Conservation (phyloP, 2,329 filamentous ascomycete species). For the Raffaelea ambrosiae region DNA sequence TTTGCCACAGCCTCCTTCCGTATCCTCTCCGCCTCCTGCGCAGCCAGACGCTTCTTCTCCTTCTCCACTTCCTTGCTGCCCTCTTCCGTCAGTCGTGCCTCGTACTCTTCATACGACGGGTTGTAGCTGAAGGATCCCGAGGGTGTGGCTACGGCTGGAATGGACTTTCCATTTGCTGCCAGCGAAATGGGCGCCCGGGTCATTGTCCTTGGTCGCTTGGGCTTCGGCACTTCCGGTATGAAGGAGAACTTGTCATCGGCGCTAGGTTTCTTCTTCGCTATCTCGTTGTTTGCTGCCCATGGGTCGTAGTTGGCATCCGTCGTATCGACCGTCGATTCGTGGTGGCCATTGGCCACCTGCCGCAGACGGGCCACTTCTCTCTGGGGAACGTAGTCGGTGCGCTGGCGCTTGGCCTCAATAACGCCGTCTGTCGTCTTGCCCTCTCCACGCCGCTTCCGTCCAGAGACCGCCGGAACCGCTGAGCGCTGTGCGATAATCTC, state of each 20-base stretch:
- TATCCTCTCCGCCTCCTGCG: slow-evolving; percentile 57
- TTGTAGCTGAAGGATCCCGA: slow-evolving; percentile 87
- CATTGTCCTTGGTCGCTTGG: slow-evolving; percentile 66
- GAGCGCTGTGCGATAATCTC: slow-evolving; percentile 86
- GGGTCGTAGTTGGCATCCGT: slow-evolving; percentile 68
- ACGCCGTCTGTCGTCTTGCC: slow-evolving; percentile 62
- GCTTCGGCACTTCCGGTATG: slow-evolving; percentile 54
- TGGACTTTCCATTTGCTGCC: slow-evolving; percentile 68
- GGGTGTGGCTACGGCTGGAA: slow-evolving; percentile 73
- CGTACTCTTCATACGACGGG: slow-evolving; percentile 79
- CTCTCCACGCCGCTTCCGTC: slow-evolving; percentile 65
- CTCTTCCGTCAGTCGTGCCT: slow-evolving; percentile 63
- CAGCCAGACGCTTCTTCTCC: slow-evolving; percentile 64
- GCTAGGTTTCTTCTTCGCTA: slow-evolving; percentile 18
- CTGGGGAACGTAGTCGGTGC: slow-evolving; percentile 70
- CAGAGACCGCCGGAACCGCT: slow-evolving; percentile 67
- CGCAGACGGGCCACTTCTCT: slow-evolving; percentile 76
- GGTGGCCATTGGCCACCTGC: slow-evolving; percentile 67
- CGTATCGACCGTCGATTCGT: slow-evolving; percentile 43
- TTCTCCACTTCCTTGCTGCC: slow-evolving; percentile 70
- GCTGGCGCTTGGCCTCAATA: slow-evolving; percentile 64
- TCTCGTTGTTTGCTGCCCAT: slow-evolving; percentile 46
- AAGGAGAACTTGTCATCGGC: slow-evolving; percentile 53
- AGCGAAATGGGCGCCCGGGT: slow-evolving; percentile 72
- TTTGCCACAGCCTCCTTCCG: slow-evolving; percentile 58